Percentiles rank a stretch among this genome's conserved stretches.
phyloP scores from a whole-genome alignment of 768 basidiomycete species.

The Leccinum longicurvipes region DNA sequence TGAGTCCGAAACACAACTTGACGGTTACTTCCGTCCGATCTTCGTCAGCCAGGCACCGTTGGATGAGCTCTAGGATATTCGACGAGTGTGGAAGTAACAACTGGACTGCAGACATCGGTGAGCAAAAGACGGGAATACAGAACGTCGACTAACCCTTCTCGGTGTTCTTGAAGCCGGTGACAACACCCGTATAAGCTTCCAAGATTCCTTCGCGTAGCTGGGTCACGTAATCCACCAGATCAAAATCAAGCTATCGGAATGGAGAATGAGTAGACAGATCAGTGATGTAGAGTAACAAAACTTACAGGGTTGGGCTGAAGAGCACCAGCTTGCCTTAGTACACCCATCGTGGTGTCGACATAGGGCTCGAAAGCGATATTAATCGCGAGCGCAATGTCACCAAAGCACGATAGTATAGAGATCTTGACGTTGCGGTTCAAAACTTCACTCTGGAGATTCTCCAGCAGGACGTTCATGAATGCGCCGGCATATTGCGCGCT shows the following conservation, averaged over 20 bases:
- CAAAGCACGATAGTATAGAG: constrained; percentile 92
- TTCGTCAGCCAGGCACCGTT: constrained; percentile 73
- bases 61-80: constrained; percentile 76
- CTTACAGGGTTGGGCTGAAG: constrained; percentile 85
- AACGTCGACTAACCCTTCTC: constrained; percentile 53
- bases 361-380: constrained; percentile 85
- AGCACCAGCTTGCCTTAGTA: constrained; percentile 85
- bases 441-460: constrained; percentile 87
- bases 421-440: constrained; percentile 96
- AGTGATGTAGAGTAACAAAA: constrained; percentile 1
- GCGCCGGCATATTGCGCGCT: constrained; percentile 77
- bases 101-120: constrained; percentile 4
- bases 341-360: constrained; percentile 84
- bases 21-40: constrained; percentile 78
- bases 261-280: constrained; percentile 1
- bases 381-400: constrained; percentile 93
- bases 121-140: neutral
- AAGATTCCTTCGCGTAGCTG: constrained; percentile 91
- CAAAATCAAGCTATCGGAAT: constrained; percentile 65
- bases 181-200: constrained; percentile 94
- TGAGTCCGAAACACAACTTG: constrained; percentile 74
- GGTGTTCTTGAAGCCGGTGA: constrained; percentile 85
- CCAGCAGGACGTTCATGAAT: constrained; percentile 91
- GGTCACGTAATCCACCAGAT: constrained; percentile 89
- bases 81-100: constrained; percentile 64